Evolutionary conservation across 495 filamentous ascomycete species (phyloP).

Genomic region (Hypoxylon crocopeplum): DNA sequence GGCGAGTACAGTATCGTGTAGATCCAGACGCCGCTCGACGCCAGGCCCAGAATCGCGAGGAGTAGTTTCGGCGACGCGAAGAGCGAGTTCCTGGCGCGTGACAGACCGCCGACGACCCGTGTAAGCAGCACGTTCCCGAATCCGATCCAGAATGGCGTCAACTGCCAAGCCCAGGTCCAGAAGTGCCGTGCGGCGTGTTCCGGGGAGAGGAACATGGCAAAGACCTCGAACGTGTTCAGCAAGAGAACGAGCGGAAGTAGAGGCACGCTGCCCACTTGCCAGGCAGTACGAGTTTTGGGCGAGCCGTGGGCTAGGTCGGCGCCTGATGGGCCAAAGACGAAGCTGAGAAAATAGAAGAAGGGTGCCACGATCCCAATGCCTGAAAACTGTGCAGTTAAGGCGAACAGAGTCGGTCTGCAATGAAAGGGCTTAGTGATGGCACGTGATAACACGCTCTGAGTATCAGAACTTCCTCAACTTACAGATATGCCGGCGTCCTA

Average conservation of each 20-base stretch:
- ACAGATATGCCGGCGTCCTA: constrained; percentile 17
- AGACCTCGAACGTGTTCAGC: constrained; percentile 19
- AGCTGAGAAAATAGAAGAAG: constrained; percentile 17
- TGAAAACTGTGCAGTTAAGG: constrained; percentile 10
- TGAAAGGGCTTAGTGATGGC: no score
- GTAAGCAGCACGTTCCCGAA: constrained; percentile 4
- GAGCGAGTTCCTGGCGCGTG: neutral
- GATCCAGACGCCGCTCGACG: constrained; percentile 14
- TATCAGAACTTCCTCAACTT: neutral
- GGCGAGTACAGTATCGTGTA: constrained; percentile 14
- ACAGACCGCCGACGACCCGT: neutral
- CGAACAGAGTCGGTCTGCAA: constrained; percentile 21
- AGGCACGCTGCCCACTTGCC: neutral
- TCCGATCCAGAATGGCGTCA: constrained; percentile 22
- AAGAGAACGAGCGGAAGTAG: constrained; percentile 14
- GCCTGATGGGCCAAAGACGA: constrained; percentile 23
- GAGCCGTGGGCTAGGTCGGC: constrained; percentile 4
- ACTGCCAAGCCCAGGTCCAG: constrained; percentile 33
- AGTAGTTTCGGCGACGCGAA: constrained; percentile 4
- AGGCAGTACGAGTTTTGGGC: neutral
- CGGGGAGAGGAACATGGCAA: constrained; percentile 23
- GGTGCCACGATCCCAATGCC: constrained; percentile 17
- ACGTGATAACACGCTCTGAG: neutral
- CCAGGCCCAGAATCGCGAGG: neutral
- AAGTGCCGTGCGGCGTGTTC: constrained; percentile 17